These are phyloP conservation scores for Colletotrichum salicis DNA, from an alignment of 2,329 filamentous ascomycete genomes.

Conservation along the genomic window DNA sequence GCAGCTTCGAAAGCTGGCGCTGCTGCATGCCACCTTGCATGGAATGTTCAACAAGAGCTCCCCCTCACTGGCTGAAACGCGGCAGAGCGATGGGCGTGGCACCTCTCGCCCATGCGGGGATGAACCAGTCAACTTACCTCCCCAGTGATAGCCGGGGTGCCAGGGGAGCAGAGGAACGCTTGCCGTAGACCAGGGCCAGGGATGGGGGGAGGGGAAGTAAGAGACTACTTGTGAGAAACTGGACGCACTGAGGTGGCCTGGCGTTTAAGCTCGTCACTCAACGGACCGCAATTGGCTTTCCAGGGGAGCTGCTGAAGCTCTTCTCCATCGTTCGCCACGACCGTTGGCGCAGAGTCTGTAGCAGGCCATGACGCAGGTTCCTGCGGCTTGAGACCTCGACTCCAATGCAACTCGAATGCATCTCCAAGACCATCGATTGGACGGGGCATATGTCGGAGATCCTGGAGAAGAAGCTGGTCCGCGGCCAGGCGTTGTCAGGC, in stretches of 20 bases:
- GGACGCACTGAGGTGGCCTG: constrained; percentile 5
- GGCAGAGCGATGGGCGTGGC: constrained; percentile 1
- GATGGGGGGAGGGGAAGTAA: neutral
- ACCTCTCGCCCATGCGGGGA: constrained; percentile 24
- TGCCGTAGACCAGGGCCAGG: neutral
- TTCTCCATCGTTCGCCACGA: neutral
- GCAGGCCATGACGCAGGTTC: constrained; percentile 32
- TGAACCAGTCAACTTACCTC: constrained; percentile 3
- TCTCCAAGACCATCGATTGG: constrained; percentile 18
- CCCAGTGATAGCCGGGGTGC: neutral
- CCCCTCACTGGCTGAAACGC: constrained; percentile 23
- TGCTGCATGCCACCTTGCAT: constrained; percentile 5
- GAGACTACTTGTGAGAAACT: neutral
- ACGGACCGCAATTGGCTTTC: neutral
- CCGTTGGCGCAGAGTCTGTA: constrained; percentile 18
- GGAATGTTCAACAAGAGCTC: neutral
- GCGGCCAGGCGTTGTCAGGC: neutral
- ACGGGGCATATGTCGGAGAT: constrained; percentile 31
- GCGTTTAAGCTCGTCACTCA: neutral
- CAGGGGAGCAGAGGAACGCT: constrained; percentile 3
- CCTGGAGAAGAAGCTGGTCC: constrained; percentile 22
- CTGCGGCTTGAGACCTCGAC: constrained; percentile 32
- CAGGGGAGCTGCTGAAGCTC: neutral
- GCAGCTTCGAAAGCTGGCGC: neutral
- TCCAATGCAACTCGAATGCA: neutral